A percentile compares a stretch with the other conserved stretches of the same genome.
Conservation (phyloP, 1,284 basidiomycete species). For the Cryptococcus deneoformans region DNA sequence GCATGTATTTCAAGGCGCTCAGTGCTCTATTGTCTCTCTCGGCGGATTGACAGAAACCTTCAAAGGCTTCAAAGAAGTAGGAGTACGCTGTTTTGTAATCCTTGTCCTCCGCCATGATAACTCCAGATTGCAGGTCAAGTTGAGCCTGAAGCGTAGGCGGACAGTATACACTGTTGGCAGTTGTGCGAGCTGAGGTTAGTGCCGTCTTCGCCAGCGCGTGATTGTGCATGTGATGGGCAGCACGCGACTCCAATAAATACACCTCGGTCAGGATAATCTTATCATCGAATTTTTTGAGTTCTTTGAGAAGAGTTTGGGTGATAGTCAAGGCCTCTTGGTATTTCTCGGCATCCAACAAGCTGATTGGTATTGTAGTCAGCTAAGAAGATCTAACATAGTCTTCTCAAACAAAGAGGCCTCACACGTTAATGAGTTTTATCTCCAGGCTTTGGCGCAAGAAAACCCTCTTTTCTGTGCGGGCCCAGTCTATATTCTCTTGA, state of each 20-base stretch:
- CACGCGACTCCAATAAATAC: conserved; percentile 86
- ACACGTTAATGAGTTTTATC: conserved; percentile 82
- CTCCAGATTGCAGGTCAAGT: conserved; percentile 87
- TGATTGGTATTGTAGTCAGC: conserved; percentile 10
- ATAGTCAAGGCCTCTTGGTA: conserved; percentile 76
- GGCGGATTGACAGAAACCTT: conserved; percentile 68
- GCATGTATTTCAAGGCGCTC: conserved; percentile 94
- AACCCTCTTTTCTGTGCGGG: conserved; percentile 85
- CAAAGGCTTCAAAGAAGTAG: conserved; percentile 97
- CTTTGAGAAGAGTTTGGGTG: conserved; percentile 81
- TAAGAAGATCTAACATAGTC: neutral
- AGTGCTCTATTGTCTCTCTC: conserved; percentile 56
- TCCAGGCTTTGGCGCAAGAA: conserved; percentile 95
- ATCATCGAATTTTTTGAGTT: conserved; percentile 91
- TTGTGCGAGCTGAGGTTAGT: conserved; percentile 86
- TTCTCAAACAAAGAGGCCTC: conserved; percentile 38
- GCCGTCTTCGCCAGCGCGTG: conserved; percentile 94
- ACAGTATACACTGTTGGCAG: conserved; percentile 97
- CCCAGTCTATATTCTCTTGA: conserved; percentile 91
- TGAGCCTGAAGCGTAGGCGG: conserved; percentile 89
- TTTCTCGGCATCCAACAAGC: conserved; percentile 73
- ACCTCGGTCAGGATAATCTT: conserved; percentile 98
- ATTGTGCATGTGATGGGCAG: conserved; percentile 89
- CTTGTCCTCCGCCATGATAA: conserved; percentile 95
- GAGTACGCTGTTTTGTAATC: conserved; percentile 97